These are phyloP conservation scores for Hypoxylon trugodes DNA, from an alignment of 495 filamentous ascomycete genomes.

Conservation along the genomic window DNA sequence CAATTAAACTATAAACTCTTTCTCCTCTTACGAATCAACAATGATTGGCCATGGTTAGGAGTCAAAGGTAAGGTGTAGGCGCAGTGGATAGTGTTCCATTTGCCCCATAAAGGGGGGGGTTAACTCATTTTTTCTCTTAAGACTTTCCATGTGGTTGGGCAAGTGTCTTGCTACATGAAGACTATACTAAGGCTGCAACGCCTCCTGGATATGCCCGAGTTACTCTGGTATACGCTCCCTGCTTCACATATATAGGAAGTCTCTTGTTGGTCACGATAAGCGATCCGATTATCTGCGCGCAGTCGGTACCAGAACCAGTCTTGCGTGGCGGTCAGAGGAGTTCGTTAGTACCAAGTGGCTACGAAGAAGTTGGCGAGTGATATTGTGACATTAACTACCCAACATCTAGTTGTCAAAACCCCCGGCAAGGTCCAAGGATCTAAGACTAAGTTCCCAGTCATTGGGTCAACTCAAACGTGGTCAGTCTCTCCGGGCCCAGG, in stretches of 20 bases:
- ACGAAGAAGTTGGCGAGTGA: constrained; percentile 21
- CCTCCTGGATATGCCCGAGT: constrained; percentile 11
- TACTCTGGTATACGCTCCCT: constrained; percentile 17
- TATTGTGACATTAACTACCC: constrained; percentile 23
- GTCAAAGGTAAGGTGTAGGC: constrained; percentile 21
- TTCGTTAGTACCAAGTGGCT: constrained; percentile 14
- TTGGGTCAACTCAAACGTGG: constrained; percentile 27
- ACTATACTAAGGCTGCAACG: constrained; percentile 30
- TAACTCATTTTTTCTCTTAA: constrained; percentile 5
- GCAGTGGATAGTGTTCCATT: constrained; percentile 34
- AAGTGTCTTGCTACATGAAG: constrained; percentile 14
- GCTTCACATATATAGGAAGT: constrained; percentile 16
- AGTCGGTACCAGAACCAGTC: constrained; percentile 31
- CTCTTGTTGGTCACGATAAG: constrained; percentile 26
- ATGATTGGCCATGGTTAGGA: constrained; percentile 23
- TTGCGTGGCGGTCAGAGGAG: constrained; percentile 33
- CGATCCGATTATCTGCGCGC: constrained; percentile 23
- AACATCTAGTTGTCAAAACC: constrained; percentile 22
- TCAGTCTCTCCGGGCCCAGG: constrained; percentile 16
- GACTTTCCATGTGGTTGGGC: constrained; percentile 20
- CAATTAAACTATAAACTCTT: neutral
- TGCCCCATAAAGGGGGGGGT: constrained; percentile 30
- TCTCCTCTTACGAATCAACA: constrained; percentile 2
- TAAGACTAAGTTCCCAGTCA: constrained; percentile 30
- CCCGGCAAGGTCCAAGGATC: constrained; percentile 12